Conservation (phyloP, 2,329 filamentous ascomycete genomes). For the Corynespora cassiicola region DNA sequence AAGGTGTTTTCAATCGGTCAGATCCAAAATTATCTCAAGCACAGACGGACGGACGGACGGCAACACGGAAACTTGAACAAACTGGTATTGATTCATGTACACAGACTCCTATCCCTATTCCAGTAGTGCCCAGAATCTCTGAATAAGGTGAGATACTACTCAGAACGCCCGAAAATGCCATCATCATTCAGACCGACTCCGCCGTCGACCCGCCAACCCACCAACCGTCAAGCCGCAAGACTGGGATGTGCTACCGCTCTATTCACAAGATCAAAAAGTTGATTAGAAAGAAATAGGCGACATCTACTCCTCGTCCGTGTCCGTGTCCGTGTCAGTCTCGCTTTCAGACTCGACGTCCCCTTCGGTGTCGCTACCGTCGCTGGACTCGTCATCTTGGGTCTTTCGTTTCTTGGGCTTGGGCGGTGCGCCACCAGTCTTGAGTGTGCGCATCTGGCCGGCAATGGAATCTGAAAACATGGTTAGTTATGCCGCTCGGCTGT, state of each 20-base stretch:
- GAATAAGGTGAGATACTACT: conserved; percentile 10
- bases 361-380: conserved; percentile 66
- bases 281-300: neutral
- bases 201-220: conserved; percentile 7
- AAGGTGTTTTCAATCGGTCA: too few relatives aligned
- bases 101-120: conserved; percentile 3
- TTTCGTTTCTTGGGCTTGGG: conserved; percentile 64
- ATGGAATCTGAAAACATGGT: conserved; percentile 71
- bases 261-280: neutral
- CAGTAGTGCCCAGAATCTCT: neutral
- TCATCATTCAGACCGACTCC: conserved; percentile 7
- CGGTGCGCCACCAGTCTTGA: conserved; percentile 70
- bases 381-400: conserved; percentile 66
- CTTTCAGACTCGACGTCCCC: conserved; percentile 65
- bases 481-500: conserved; percentile 19
- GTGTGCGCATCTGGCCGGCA: conserved; percentile 86
- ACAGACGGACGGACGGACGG: too few relatives aligned
- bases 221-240: conserved; percentile 13
- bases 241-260: neutral
- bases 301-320: conserved; percentile 49
- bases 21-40: too few relatives aligned
- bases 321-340: conserved; percentile 55
- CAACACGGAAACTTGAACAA: too few relatives aligned
- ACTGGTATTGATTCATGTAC: conserved; percentile 19
- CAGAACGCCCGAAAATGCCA: conserved; percentile 39